These are phyloP conservation scores for Mycena citricolor DNA, from an alignment of 1,284 basidiomycete species.

Conservation along the genomic window DNA sequence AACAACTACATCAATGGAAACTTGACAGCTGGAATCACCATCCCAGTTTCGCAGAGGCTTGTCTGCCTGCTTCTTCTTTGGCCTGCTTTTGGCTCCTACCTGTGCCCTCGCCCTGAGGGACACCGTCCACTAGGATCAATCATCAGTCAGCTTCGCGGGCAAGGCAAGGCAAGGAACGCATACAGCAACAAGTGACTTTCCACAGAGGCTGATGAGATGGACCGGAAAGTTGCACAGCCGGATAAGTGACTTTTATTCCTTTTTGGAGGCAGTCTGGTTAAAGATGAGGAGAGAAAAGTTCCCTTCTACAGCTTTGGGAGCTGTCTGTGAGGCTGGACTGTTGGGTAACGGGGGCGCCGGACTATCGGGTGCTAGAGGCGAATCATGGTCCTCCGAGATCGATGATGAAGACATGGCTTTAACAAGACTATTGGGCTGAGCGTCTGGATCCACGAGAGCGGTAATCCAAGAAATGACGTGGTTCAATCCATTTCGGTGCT, in stretches of 20 bases:
- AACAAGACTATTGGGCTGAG: slow-evolving; percentile 24
- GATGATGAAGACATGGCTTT: too few relatives aligned
- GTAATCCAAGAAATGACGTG: slow-evolving; percentile 48
- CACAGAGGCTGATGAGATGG: slow-evolving; percentile 53
- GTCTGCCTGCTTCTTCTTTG: slow-evolving; percentile 55
- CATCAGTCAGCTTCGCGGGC: neutral
- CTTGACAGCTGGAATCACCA: slow-evolving; percentile 35
- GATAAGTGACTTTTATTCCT: slow-evolving; percentile 41
- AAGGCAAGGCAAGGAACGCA: slow-evolving; percentile 22
- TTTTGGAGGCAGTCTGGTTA: slow-evolving; percentile 52
- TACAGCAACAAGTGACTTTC: slow-evolving; percentile 51
- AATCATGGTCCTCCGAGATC: too few relatives aligned
- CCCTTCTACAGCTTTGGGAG: slow-evolving; percentile 11
- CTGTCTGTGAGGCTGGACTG: slow-evolving; percentile 9
- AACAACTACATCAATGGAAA: slow-evolving; percentile 1
- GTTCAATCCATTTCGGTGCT: slow-evolving; percentile 41
- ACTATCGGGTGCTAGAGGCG: slow-evolving; percentile 13
- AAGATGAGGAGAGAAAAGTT: slow-evolving; percentile 45
- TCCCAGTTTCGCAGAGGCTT: slow-evolving; percentile 46
- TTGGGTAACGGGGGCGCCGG: slow-evolving; percentile 7
- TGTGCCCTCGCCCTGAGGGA: slow-evolving; percentile 41
- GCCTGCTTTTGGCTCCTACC: slow-evolving; percentile 54
- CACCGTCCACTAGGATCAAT: slow-evolving; percentile 41
- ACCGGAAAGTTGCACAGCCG: slow-evolving; percentile 39
- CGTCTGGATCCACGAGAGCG: slow-evolving; percentile 44